phyloP scores from a whole-genome alignment of 208 protist species.

The Leishmania guyanensis region DNA sequence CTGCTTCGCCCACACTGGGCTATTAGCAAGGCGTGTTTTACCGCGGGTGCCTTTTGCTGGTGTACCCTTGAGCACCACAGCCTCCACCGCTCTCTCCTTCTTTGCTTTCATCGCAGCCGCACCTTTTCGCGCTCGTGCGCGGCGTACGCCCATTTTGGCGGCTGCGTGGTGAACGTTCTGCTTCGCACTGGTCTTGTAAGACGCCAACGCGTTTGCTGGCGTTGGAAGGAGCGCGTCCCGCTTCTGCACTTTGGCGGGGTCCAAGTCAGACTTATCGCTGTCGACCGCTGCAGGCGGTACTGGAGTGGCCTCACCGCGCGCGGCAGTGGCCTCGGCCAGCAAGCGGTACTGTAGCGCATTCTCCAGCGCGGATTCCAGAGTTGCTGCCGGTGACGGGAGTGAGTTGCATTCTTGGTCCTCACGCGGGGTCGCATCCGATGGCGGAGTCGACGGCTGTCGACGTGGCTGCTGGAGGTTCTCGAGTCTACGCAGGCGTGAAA shows the following conservation, averaged over 20 bases:
- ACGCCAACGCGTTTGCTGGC: too few species aligned
- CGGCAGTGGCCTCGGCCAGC: neutral
- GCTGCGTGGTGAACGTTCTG: neutral
- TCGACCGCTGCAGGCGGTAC: conserved; percentile 16
- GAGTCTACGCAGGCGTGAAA: neutral
- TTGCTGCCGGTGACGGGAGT: neutral
- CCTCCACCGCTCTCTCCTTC: conserved; percentile 20
- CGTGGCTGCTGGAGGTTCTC: neutral
- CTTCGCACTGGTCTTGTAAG: neutral
- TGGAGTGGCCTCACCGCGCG: neutral
- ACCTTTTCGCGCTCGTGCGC: conserved; percentile 12
- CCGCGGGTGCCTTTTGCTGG: neutral
- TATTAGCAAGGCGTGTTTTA: neutral
- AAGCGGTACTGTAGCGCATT: neutral
- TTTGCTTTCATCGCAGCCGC: neutral
- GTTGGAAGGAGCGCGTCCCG: neutral
- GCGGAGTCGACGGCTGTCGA: neutral
- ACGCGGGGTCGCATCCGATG: neutral
- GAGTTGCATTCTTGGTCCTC: too few species aligned
- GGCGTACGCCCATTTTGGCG: conserved; percentile 4
- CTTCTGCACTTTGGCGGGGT: neutral
- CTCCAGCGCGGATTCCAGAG: neutral
- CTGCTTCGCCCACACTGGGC: conserved; percentile 5
- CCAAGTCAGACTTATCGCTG: conserved; percentile 10
- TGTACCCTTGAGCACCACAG: conserved; percentile 8